These are phyloP conservation scores for Ophiostoma australiae DNA, from an alignment of 2,329 filamentous ascomycete species.

Conservation along the genomic window DNA sequence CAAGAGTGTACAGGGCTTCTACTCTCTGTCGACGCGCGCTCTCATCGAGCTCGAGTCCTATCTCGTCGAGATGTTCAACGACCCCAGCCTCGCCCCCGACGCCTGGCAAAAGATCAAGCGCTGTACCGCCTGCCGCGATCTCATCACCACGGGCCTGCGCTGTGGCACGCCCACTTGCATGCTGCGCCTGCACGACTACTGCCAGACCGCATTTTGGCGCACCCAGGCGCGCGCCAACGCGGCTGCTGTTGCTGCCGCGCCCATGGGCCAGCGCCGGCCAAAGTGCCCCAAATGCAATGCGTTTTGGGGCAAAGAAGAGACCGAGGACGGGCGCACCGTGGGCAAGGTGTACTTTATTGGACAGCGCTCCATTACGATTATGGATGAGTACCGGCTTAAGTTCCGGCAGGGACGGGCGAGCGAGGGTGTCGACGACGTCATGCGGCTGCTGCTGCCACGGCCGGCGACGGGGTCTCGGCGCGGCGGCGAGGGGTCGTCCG, in stretches of 20 bases:
- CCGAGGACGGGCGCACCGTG: slow-evolving; percentile 9
- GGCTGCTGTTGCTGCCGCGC: slow-evolving; percentile 45
- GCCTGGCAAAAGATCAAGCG: slow-evolving; percentile 73
- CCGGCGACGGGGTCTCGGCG: not conserved
- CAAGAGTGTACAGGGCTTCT: slow-evolving; percentile 65
- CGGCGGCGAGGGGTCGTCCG: slow-evolving; percentile 3
- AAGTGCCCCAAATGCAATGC: slow-evolving; percentile 60
- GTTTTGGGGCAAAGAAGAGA: slow-evolving; percentile 41
- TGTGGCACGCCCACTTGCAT: slow-evolving; percentile 65
- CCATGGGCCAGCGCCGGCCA: slow-evolving; percentile 51
- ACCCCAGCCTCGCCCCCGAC: slow-evolving; percentile 42
- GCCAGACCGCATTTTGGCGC: slow-evolving; percentile 67
- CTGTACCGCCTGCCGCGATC: slow-evolving; percentile 83
- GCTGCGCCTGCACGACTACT: slow-evolving; percentile 71
- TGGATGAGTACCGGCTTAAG: slow-evolving; percentile 45
- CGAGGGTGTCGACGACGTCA: slow-evolving; percentile 35
- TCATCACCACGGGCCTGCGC: slow-evolving; percentile 78
- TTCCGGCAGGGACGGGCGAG: slow-evolving; percentile 38
- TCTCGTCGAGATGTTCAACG: slow-evolving; percentile 87
- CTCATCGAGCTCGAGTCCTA: slow-evolving; percentile 81
- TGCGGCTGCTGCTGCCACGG: slow-evolving; percentile 30
- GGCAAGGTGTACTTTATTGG: slow-evolving; percentile 45
- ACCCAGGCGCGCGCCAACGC: slow-evolving; percentile 45
- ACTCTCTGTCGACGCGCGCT: slow-evolving; percentile 67
- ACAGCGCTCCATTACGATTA: slow-evolving; percentile 52